phyloP scores from a whole-genome alignment of 2,329 filamentous ascomycete genomes.

The Pezicula carpinea region DNA sequence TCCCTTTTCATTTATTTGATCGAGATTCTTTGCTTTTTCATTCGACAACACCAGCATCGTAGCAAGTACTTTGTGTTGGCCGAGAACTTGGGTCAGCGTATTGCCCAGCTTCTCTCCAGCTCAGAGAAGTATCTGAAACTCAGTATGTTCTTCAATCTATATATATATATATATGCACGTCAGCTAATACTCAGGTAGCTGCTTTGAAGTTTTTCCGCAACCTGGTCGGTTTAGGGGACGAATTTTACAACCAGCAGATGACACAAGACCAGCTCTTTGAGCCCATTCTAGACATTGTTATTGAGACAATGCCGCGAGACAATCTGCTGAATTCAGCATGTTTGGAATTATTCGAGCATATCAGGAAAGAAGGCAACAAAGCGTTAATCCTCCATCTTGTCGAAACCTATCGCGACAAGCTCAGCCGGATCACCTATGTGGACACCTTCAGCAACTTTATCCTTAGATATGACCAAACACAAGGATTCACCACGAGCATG shows the following conservation, averaged over 20 bases:
- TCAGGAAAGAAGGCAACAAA: constrained; percentile 78
- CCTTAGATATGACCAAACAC: constrained; percentile 72
- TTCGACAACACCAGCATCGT: constrained; percentile 80
- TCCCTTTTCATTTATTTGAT: constrained; percentile 89
- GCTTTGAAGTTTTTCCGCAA: constrained; percentile 92
- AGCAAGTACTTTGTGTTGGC: constrained; percentile 84
- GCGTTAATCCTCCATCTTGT: constrained; percentile 80
- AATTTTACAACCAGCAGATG: constrained; percentile 84
- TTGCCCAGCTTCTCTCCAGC: constrained; percentile 76
- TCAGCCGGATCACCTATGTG: constrained; percentile 74
- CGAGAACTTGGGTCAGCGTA: constrained; percentile 71
- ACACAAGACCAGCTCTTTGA: constrained; percentile 77
- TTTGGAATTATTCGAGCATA: constrained; percentile 88
- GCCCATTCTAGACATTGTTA: constrained; percentile 78
- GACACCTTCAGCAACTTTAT: constrained; percentile 78
- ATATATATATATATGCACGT: constrained; percentile 1
- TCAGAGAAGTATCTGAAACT: constrained; percentile 91
- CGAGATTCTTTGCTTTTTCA: constrained; percentile 90
- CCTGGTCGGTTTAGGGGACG: constrained; percentile 78
- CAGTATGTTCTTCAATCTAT: constrained; percentile 50
- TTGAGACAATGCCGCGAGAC: constrained; percentile 82
- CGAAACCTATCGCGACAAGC: constrained; percentile 73
- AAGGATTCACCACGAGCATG: constrained; percentile 58
- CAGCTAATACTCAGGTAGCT: constrained; percentile 42
- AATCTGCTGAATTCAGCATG: constrained; percentile 92